Evolutionary conservation across 1,284 basidiomycete genomes (phyloP), one percentile per base, ranked within the genome.

Genomic region (Papiliotrema flavescens): DNA sequence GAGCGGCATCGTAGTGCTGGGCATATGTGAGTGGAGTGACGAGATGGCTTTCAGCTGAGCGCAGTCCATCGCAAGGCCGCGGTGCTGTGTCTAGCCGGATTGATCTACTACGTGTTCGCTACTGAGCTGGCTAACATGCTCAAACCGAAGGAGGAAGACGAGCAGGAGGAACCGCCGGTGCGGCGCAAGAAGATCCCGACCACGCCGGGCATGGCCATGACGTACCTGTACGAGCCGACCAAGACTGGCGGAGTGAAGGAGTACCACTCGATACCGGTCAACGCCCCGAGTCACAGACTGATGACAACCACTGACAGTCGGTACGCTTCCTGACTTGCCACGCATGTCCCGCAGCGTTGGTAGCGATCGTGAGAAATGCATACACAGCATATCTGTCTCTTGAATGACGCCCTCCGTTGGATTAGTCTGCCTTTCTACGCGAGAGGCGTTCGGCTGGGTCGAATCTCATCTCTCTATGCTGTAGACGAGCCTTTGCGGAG

Each of bases 131-230:
- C 56, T 1, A 54, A 26, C 2, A 60, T 66, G 54, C 51, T 69
- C 37, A 60, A 62, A 40, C 35, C 55, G 19, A 51, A 56, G 20
- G 45, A 54, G 23, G 45, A 57, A 26, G 59, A 62, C 6, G 62
- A 66, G 22, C 57, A 65, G 20, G 60, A 63, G 37, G 49, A 63
- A 19, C 57, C 60, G 19, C 55, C 59, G 5, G 59, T 63, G 44
- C 49, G 55, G 26, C 45, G 60, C 40, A 64, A 64, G 50, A 63
- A 63, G 39, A 50, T 67, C 1, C 64, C 68, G 14, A 63, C 51
- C 63, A 60, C 56, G 3, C 69, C 69, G 15, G 66, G 69, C 2
- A 66, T 71, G 64, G 69, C 62, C 3, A 63, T 71, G 61, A 69
- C 69, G 2, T 71, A 71, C 41, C 52, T 71, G 3, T 71, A 68